Conservation (phyloP, 106 monocot genomes). For the Dioscorea alata region DNA sequence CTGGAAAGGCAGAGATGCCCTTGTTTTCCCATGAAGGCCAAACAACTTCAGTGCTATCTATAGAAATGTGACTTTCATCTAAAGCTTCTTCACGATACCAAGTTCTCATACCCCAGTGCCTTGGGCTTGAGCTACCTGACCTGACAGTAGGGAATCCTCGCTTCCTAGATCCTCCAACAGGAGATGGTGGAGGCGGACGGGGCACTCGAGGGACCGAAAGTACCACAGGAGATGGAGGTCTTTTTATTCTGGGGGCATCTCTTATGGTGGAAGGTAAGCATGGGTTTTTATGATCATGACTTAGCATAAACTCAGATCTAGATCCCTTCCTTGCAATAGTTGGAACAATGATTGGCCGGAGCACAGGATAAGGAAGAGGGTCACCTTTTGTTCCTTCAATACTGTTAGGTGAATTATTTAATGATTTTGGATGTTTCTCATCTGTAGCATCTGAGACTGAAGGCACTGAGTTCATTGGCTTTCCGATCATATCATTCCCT, state of each 20-base stretch:
- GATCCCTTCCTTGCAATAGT: slow-evolving; percentile 63
- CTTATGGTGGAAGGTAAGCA: slow-evolving; percentile 69
- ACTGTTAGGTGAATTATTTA: slow-evolving; percentile 27
- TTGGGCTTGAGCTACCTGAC: slow-evolving; percentile 98
- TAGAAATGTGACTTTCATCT: slow-evolving; percentile 34
- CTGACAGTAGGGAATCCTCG: slow-evolving; percentile 85
- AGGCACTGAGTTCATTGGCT: slow-evolving; percentile 29
- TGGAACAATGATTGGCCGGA: slow-evolving; percentile 92
- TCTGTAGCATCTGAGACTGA: slow-evolving; percentile 35
- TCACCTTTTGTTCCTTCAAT: slow-evolving; percentile 73
- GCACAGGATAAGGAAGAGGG: slow-evolving; percentile 60
- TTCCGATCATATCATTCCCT: slow-evolving; percentile 37
- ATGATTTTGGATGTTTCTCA: slow-evolving; percentile 35
- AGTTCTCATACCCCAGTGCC: slow-evolving; percentile 79
- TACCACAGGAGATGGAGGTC: slow-evolving; percentile 95
- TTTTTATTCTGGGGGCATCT: slow-evolving; percentile 54
- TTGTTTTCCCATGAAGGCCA: slow-evolving; percentile 80
- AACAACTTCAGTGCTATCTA: slow-evolving; percentile 92
- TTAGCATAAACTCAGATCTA: slow-evolving; percentile 73
- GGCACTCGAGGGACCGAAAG: slow-evolving; percentile 86
- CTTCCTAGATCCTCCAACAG: slow-evolving; percentile 78
- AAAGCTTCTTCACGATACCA: slow-evolving; percentile 54
- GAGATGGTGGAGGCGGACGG: slow-evolving; percentile 73
- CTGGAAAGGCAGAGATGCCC: slow-evolving; percentile 27
- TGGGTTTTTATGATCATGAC: slow-evolving; percentile 66